Conservation (phyloP, 345 rosid genomes). For the Eucalyptus erythrocorys region DNA sequence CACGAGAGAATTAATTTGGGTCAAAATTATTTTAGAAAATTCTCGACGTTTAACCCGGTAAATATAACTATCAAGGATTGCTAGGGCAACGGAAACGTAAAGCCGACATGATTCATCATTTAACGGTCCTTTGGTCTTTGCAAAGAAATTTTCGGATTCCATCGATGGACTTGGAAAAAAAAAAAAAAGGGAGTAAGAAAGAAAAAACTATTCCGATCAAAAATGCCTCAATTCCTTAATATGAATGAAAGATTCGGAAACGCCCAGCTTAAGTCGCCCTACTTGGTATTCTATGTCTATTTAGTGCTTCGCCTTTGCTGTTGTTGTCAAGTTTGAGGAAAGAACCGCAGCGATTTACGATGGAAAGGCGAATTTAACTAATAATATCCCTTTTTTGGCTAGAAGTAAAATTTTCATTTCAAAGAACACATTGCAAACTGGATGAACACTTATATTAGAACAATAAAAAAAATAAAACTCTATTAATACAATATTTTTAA, state of each 20-base stretch:
- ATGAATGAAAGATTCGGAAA: neutral
- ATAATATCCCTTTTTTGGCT: too few species aligned
- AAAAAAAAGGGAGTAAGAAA: too few species aligned
- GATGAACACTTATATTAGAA: too few species aligned
- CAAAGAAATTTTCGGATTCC: neutral
- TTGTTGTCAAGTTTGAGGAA: too few species aligned
- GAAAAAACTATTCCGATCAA: neutral
- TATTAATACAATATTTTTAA: too few species aligned
- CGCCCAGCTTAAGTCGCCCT: neutral
- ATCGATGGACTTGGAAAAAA: neutral
- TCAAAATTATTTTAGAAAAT: neutral
- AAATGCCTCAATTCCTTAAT: neutral
- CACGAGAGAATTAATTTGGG: neutral
- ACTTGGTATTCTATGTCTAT: neutral
- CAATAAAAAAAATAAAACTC: too few species aligned
- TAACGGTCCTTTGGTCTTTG: neutral
- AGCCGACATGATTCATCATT: neutral
- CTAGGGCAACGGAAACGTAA: neutral
- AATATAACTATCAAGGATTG: neutral
- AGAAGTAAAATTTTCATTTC: too few species aligned
- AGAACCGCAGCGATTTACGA: too few species aligned
- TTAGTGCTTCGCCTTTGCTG: too few species aligned
- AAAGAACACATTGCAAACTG: too few species aligned
- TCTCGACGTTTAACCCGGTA: neutral
- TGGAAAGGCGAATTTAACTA: too few species aligned